Percentiles rank a stretch among this genome's conserved stretches.
These are phyloP conservation scores for Rubroboletus pulcherrimus DNA, from an alignment of 768 basidiomycete genomes.

Conservation along the genomic window DNA sequence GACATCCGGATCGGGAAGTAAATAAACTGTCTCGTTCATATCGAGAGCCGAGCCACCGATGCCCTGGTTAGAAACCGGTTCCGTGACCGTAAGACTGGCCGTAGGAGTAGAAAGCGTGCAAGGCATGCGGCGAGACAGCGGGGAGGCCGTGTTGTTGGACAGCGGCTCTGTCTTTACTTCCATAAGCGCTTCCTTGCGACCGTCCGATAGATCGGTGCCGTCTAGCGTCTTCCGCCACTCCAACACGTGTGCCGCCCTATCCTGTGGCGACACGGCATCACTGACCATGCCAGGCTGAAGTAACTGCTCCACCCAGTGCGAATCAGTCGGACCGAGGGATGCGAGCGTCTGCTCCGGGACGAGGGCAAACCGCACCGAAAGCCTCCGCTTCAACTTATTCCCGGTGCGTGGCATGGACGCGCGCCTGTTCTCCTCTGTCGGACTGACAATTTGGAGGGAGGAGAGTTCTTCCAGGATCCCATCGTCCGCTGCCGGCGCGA, in stretches of 20 bases:
- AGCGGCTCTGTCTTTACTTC: conserved; percentile 1
- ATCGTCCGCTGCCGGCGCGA: conserved; percentile 15
- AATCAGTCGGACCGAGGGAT: conserved; percentile 48
- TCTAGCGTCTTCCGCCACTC: conserved; percentile 34
- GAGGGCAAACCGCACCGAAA: conserved; percentile 31
- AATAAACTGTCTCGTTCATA: conserved; percentile 27
- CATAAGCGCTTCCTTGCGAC: conserved; percentile 30
- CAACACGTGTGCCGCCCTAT: conserved; percentile 27
- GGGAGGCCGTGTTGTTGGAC: not conserved
- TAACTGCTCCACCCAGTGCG: conserved; percentile 44
- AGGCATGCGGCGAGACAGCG: conserved; percentile 47
- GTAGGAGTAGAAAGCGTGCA: conserved; percentile 52
- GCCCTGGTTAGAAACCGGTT: conserved; percentile 33
- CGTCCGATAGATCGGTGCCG: conserved; percentile 29
- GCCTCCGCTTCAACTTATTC: conserved; percentile 18
- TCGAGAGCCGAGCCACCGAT: conserved; percentile 21
- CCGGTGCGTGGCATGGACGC: conserved; percentile 3
- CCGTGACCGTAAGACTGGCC: conserved; percentile 29
- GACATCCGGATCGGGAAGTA: conserved; percentile 15
- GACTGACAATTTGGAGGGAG: conserved; percentile 41
- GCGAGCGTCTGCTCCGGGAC: conserved; percentile 41
- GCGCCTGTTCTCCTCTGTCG: conserved; percentile 16
- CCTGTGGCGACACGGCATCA: conserved; percentile 21
- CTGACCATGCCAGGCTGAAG: conserved; percentile 41
- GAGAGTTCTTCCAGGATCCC: conserved; percentile 41